Evolutionary conservation across 805 yeast genomes (phyloP).

Genomic region (Candida coleopterorum): DNA sequence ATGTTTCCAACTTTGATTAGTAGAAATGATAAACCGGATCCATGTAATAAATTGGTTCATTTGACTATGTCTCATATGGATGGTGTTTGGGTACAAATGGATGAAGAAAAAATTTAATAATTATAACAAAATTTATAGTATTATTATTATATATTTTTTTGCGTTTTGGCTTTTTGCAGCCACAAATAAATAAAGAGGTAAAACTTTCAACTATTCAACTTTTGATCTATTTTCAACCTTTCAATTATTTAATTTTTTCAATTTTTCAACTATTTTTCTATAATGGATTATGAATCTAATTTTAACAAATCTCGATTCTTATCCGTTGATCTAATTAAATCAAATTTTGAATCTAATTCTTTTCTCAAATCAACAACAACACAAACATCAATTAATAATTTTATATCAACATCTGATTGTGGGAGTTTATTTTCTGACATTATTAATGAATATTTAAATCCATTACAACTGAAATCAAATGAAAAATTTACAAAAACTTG

Average conservation of each 20-base stretch:
- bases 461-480: conserved; percentile 1
- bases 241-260: too few species aligned
- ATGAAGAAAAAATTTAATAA: too few species aligned
- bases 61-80: conserved; percentile 25
- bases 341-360: not conserved
- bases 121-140: too few species aligned
- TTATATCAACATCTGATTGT: not conserved
- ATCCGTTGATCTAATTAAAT: not conserved
- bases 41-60: conserved; percentile 23
- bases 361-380: not conserved
- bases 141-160: too few species aligned
- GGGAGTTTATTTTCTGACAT: conserved; percentile 3
- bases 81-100: conserved; percentile 11
- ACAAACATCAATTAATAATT: not conserved
- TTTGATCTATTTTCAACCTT: too few species aligned
- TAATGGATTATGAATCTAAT: not conserved
- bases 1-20: conserved; percentile 15
- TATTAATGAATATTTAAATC: conserved; percentile 3
- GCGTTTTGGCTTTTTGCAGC: too few species aligned
- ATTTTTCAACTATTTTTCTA: not conserved
- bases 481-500: not conserved
- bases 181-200: not conserved
- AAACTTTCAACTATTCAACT: too few species aligned
- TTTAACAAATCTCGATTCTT: not conserved
- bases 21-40: conserved; percentile 15